Percentiles rank a stretch among this genome's conserved stretches.
phyloP scores from a whole-genome alignment of 192 early-diverging fungal species.

The Entomortierella chlamydospora region DNA sequence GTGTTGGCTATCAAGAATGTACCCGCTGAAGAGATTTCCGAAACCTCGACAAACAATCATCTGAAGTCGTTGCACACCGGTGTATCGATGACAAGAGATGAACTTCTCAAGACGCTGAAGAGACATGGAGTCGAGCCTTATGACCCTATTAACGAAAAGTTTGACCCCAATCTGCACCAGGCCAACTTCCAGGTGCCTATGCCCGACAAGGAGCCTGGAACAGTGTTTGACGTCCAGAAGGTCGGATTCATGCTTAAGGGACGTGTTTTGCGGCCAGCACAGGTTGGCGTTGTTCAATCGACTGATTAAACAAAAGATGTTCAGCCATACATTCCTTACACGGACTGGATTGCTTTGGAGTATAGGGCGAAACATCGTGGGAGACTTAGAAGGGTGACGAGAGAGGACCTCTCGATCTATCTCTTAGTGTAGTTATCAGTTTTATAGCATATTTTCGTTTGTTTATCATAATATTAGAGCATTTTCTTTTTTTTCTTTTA shows the following conservation, averaged over 20 bases:
- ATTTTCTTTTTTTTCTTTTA: neutral
- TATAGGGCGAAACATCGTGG: neutral
- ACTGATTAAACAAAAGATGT: constrained; percentile 20
- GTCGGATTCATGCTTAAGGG: constrained; percentile 93
- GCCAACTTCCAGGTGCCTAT: constrained; percentile 95
- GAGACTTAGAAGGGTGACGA: neutral
- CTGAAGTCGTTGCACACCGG: constrained; percentile 88
- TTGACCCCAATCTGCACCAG: constrained; percentile 95
- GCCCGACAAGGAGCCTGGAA: constrained; percentile 89
- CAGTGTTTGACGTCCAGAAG: constrained; percentile 91
- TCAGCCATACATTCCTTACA: too few species aligned
- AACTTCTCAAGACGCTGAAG: constrained; percentile 88
- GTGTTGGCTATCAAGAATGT: constrained; percentile 90
- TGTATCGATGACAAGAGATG: constrained; percentile 88
- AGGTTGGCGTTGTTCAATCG: constrained; percentile 90
- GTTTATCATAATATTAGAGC: constrained; percentile 17
- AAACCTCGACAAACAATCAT: constrained; percentile 57
- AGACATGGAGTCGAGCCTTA: constrained; percentile 87
- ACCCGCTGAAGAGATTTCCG: constrained; percentile 66
- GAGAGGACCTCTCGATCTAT: neutral
- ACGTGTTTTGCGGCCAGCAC: constrained; percentile 91
- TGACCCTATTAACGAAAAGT: constrained; percentile 87
- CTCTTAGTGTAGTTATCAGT: neutral
- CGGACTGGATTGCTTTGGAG: neutral
- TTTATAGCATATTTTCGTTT: neutral